Percentiles rank a stretch among this genome's conserved stretches.
Conservation (phyloP, 495 filamentous ascomycete genomes). For the Penicillium coffeae region DNA sequence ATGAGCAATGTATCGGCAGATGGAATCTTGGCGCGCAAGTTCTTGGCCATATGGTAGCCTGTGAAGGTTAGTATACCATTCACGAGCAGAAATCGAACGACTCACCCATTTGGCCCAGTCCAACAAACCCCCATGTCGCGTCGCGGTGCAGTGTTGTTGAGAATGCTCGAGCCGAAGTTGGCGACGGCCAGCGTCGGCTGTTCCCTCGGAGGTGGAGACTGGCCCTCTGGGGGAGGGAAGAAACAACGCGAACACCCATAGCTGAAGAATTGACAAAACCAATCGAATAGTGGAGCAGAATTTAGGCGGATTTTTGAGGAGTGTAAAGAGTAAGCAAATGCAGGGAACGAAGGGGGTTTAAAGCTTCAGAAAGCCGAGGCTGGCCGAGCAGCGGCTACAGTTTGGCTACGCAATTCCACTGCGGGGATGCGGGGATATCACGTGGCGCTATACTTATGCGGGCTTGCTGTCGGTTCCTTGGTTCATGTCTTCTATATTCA, state of each 20-base stretch:
- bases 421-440: no score
- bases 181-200: constrained; percentile 10
- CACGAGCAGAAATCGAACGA: constrained; percentile 1
- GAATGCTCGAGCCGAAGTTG: constrained; percentile 45
- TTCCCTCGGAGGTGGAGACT: constrained; percentile 11
- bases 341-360: no score
- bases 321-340: no score
- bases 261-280: not conserved
- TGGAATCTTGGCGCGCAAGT: constrained; percentile 72
- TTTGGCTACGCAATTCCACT: no score
- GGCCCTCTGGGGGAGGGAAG: constrained; percentile 13
- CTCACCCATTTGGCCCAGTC: constrained; percentile 83
- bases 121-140: constrained; percentile 79
- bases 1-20: constrained; percentile 63
- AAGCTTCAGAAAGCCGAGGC: no score
- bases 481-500: no score
- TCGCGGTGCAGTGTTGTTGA: constrained; percentile 51
- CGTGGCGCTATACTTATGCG: no score
- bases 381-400: no score
- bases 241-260: constrained; percentile 20
- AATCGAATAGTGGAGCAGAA: not conserved
- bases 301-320: no score
- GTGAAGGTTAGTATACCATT: constrained; percentile 19
- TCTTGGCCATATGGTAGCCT: constrained; percentile 86
- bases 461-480: no score